These are phyloP conservation scores for Artemisia argyi DNA, from an alignment of 129 eudicot genomes.

Conservation along the genomic window DNA sequence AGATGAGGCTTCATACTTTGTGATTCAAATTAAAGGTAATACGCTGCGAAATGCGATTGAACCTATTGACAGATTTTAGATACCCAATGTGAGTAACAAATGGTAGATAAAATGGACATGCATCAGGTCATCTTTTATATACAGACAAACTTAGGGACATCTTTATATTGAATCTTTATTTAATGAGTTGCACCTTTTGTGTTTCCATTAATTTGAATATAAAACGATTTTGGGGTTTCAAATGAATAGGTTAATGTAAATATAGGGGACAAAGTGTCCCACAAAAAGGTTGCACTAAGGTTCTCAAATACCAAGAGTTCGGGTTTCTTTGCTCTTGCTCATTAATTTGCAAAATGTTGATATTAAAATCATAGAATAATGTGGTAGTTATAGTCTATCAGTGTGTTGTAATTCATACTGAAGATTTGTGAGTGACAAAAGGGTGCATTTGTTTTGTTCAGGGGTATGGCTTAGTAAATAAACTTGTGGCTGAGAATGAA, in stretches of 20 bases:
- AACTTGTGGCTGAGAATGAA: too few relatives aligned
- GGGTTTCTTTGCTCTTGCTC: not conserved
- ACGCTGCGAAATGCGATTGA: slow-evolving; percentile 8
- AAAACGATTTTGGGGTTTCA: slow-evolving; percentile 2
- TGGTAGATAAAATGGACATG: too few relatives aligned
- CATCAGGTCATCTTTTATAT: slow-evolving; percentile 19
- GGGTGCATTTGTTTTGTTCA: too few relatives aligned
- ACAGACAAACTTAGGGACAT: slow-evolving; percentile 28
- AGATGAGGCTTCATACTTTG: slow-evolving; percentile 43
- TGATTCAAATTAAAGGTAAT: not conserved
- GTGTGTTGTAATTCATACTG: too few relatives aligned
- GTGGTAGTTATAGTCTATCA: too few relatives aligned
- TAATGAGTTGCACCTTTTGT: slow-evolving; percentile 2
- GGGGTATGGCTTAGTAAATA: too few relatives aligned
- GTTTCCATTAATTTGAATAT: slow-evolving; percentile 7
- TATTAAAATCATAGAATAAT: too few relatives aligned
- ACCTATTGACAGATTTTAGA: not conserved
- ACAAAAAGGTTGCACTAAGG: slow-evolving; percentile 12
- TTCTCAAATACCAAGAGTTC: not conserved
- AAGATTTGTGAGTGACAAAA: too few relatives aligned
- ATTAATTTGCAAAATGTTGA: too few relatives aligned
- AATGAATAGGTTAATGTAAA: slow-evolving; percentile 17
- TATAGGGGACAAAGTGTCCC: slow-evolving; percentile 42
- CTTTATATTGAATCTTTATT: not conserved
- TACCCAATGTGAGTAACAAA: slow-evolving; percentile 1